These are phyloP conservation scores for Candida sojae DNA, from an alignment of 1,139 yeast genomes.

Conservation along the genomic window DNA sequence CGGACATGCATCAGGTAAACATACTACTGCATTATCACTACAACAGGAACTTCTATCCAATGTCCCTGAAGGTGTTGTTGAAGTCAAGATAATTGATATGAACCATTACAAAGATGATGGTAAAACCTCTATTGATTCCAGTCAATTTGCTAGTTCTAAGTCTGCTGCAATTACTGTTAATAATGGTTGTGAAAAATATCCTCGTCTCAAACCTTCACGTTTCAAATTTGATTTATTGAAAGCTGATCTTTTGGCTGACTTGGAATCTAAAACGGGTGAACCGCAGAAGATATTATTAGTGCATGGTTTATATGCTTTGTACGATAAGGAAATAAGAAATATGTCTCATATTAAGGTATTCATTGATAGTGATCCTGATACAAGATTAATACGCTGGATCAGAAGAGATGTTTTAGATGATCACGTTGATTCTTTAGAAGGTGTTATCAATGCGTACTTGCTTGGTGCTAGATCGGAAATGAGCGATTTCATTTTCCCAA, in stretches of 20 bases:
- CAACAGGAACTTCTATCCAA: conserved; percentile 25
- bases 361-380: conserved; percentile 86
- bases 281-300: conserved; percentile 53
- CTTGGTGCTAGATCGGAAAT: conserved; percentile 74
- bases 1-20: conserved; percentile 74
- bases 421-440: conserved; percentile 35
- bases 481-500: conserved; percentile 70
- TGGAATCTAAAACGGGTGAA: conserved; percentile 10
- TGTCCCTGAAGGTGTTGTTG: conserved; percentile 20
- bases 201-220: conserved; percentile 40
- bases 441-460: conserved; percentile 60
- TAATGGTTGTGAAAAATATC: conserved; percentile 19
- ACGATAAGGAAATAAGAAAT: conserved; percentile 58
- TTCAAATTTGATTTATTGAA: conserved; percentile 33
- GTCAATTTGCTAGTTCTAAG: conserved; percentile 21
- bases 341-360: conserved; percentile 69
- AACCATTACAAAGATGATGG: conserved; percentile 23
- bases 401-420: conserved; percentile 40
- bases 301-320: conserved; percentile 81
- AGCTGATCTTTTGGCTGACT: conserved; percentile 12
- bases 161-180: conserved; percentile 35
- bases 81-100: conserved; percentile 45
- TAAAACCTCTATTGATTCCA: conserved; percentile 14
- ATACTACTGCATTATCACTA: conserved; percentile 36
- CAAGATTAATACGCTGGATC: conserved; percentile 77